Conservation (phyloP, 2,329 filamentous ascomycete species). For the Phialophora tarda region DNA sequence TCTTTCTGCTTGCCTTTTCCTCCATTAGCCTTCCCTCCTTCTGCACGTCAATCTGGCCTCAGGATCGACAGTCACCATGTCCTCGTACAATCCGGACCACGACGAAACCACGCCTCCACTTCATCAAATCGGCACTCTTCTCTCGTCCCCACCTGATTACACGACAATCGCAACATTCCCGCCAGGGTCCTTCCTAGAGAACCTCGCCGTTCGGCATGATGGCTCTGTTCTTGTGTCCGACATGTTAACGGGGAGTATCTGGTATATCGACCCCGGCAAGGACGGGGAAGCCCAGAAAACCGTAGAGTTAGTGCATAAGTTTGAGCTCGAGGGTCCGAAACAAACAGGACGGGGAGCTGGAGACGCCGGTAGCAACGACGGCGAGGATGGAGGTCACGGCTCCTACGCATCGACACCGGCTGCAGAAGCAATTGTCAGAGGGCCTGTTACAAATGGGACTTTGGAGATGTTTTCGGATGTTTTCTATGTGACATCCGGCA, state of each 20-base stretch:
- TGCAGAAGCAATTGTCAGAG: conserved; percentile 14
- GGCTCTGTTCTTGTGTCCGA: conserved; percentile 21
- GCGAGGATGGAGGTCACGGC: not conserved
- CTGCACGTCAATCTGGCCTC: not conserved
- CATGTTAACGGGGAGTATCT: conserved; percentile 14
- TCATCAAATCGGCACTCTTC: conserved; percentile 2
- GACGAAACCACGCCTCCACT: not conserved
- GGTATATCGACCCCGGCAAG: conserved; percentile 9
- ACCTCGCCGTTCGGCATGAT: conserved; percentile 17
- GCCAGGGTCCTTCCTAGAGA: conserved; percentile 20
- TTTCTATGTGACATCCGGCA: conserved; percentile 19
- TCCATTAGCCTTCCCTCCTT: not conserved
- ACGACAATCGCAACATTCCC: conserved; percentile 8
- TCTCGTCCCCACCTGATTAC: not conserved
- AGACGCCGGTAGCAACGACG: not conserved
- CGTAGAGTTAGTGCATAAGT: conserved; percentile 12
- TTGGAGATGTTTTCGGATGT: not conserved
- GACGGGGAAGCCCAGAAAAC: not conserved
- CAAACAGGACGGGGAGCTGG: not conserved
- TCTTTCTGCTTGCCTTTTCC: not conserved
- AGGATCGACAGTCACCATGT: not conserved
- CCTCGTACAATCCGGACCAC: not conserved
- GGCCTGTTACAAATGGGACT: not conserved
- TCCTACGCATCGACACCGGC: conserved; percentile 3
- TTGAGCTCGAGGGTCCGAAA: not conserved